Percentiles rank a stretch among this genome's conserved stretches.
Evolutionary conservation across 805 yeast genomes (phyloP).

Genomic region (Ogataea salicorniae): DNA sequence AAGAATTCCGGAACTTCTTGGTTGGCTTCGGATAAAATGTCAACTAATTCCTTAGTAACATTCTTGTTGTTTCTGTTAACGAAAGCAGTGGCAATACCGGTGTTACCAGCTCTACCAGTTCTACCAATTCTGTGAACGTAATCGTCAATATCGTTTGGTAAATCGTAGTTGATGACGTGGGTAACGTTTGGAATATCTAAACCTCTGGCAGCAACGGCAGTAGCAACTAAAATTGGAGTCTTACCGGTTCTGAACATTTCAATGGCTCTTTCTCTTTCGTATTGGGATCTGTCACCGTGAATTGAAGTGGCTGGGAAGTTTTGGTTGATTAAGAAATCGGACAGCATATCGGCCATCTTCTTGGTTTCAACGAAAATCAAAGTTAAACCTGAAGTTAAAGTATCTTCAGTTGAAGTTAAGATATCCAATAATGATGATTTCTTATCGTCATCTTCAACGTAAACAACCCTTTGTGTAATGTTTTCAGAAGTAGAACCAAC

Average conservation of each 20-base stretch:
- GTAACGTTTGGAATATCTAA: constrained; percentile 98
- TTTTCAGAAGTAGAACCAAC: constrained; percentile 99
- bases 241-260: constrained; percentile 89
- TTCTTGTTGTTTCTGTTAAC: constrained; percentile 94
- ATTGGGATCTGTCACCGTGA: constrained; percentile 98
- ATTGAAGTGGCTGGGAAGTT: constrained; percentile 96
- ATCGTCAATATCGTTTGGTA: constrained; percentile 96
- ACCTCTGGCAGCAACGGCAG: constrained; percentile 99
- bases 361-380: constrained; percentile 96
- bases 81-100: constrained; percentile 97
- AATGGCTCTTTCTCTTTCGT: constrained; percentile 96
- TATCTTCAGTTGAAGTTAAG: constrained; percentile 66
- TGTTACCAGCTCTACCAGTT: constrained; percentile 99
- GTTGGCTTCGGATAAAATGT: constrained; percentile 88
- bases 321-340: constrained; percentile 85
- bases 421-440: constrained; percentile 86
- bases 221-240: constrained; percentile 94
- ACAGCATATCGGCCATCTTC: constrained; percentile 95
- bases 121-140: constrained; percentile 99
- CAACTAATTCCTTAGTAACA: constrained; percentile 81
- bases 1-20: constrained; percentile 95
- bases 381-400: constrained; percentile 61
- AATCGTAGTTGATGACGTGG: constrained; percentile 94
- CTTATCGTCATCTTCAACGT: constrained; percentile 92
- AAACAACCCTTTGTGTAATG: constrained; percentile 88